Conservation (phyloP, 2,329 filamentous ascomycete genomes). For the Colletotrichum sansevieriae region DNA sequence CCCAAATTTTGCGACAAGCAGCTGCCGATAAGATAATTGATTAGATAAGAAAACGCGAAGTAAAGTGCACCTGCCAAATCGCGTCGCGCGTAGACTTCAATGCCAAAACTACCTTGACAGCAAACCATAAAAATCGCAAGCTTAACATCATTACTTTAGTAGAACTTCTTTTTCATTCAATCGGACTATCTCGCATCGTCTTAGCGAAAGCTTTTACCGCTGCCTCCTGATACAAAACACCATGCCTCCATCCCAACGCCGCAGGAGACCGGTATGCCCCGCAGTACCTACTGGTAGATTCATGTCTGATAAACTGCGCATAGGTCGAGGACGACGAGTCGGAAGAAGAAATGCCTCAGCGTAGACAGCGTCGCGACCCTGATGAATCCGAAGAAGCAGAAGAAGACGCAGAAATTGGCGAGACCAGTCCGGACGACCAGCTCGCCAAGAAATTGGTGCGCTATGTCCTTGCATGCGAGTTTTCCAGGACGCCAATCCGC, state of each 20-base stretch:
- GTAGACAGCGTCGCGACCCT: slow-evolving; percentile 49
- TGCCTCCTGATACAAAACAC: not conserved
- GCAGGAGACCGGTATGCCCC: slow-evolving; percentile 50
- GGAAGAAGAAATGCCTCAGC: slow-evolving; percentile 49
- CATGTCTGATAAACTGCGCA: slow-evolving; percentile 22
- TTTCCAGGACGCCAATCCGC: slow-evolving; percentile 69
- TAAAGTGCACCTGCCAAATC: slow-evolving; percentile 30
- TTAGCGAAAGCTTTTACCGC: not conserved
- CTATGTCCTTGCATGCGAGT: slow-evolving; percentile 76
- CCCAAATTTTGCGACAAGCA: slow-evolving; percentile 36
- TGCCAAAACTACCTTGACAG: too few relatives aligned
- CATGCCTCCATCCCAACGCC: slow-evolving; percentile 52
- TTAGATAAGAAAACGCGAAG: slow-evolving; percentile 28
- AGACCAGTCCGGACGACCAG: slow-evolving; percentile 60
- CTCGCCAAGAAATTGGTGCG: slow-evolving; percentile 77
- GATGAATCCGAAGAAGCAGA: slow-evolving; percentile 49
- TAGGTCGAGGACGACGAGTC: slow-evolving; percentile 49
- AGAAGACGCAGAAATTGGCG: slow-evolving; percentile 54
- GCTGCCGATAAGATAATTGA: slow-evolving; percentile 43
- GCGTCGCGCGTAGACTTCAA: slow-evolving; percentile 28
- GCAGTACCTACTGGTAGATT: not conserved
- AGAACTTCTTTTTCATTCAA: too few relatives aligned
- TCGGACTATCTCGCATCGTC: not conserved
- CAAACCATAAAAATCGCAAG: not conserved
- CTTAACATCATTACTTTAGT: too few relatives aligned